phyloP scores from a whole-genome alignment of 2,329 filamentous ascomycete genomes.

The Pseudocercospora fijiensis region DNA sequence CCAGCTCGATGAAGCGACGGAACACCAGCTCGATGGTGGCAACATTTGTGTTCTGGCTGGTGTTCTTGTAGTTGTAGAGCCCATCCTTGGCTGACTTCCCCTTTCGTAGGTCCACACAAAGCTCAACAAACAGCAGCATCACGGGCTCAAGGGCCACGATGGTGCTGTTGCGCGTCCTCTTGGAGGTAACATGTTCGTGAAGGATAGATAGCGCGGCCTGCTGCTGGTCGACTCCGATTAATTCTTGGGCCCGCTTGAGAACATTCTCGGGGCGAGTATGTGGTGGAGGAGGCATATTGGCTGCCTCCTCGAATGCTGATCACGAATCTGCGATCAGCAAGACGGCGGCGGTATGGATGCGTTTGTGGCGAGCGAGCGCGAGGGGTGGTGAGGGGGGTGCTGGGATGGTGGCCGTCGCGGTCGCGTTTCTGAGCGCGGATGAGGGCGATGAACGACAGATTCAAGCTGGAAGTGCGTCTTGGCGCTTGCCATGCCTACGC shows the following conservation, averaged over 20 bases:
- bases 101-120: slow-evolving; percentile 96
- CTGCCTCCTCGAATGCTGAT: slow-evolving; percentile 17
- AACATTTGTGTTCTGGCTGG: slow-evolving; percentile 97
- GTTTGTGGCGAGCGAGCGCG: slow-evolving; percentile 34
- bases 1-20: slow-evolving; percentile 96
- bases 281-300: slow-evolving; percentile 81
- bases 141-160: slow-evolving; percentile 96
- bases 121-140: slow-evolving; percentile 95
- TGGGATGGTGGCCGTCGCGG: too few relatives aligned
- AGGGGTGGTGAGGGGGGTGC: slow-evolving; percentile 10
- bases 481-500: slow-evolving; percentile 7
- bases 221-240: slow-evolving; percentile 94
- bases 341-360: slow-evolving; percentile 60
- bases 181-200: slow-evolving; percentile 98
- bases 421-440: slow-evolving; percentile 5
- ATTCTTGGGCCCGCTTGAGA: slow-evolving; percentile 95
- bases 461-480: slow-evolving; percentile 5
- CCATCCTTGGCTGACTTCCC: slow-evolving; percentile 98
- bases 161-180: slow-evolving; percentile 94
- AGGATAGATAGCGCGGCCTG: slow-evolving; percentile 89
- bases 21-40: slow-evolving; percentile 96
- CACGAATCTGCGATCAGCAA: slow-evolving; percentile 38
- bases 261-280: slow-evolving; percentile 99
- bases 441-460: slow-evolving; percentile 5
- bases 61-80: slow-evolving; percentile 99